phyloP scores from a whole-genome alignment of 2,329 filamentous ascomycete species.

The Xenosphaeropsis pyriputrescens region DNA sequence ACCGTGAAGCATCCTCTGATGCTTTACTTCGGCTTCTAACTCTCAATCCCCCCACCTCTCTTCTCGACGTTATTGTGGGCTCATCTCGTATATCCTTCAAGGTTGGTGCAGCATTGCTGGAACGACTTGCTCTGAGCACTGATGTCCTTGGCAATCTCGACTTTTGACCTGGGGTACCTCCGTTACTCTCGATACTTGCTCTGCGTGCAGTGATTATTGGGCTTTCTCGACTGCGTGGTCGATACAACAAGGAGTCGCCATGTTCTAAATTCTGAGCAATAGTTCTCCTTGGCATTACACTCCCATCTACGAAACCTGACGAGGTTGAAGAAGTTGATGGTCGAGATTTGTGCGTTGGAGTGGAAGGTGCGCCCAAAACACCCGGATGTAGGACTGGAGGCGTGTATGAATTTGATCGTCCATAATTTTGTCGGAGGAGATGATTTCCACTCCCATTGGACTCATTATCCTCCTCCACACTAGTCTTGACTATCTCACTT shows the following conservation, averaged over 20 bases:
- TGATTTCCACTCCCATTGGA: constrained; percentile 11
- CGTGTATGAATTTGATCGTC: constrained; percentile 15
- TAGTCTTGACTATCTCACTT: constrained; percentile 50
- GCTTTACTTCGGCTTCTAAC: no score
- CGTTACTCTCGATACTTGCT: constrained; percentile 11
- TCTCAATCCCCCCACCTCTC: no score
- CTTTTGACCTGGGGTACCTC: constrained; percentile 10
- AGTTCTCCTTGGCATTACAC: constrained; percentile 14
- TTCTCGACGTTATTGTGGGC: no score
- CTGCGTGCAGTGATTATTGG: constrained; percentile 18
- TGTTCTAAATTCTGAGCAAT: constrained; percentile 28
- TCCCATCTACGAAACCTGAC: constrained; percentile 15
- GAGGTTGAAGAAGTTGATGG: constrained; percentile 11
- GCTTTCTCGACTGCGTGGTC: constrained; percentile 18
- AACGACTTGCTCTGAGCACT: constrained; percentile 14
- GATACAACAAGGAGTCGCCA: constrained; percentile 20
- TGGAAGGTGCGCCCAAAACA: constrained; percentile 9
- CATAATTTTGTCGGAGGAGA: constrained; percentile 5
- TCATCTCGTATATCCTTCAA: no score
- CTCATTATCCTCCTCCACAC: constrained; percentile 14
- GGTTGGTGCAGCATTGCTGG: constrained; percentile 11
- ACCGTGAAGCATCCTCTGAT: no score
- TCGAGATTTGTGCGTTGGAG: constrained; percentile 13
- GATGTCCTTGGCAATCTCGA: constrained; percentile 17
- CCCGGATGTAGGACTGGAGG: constrained; percentile 13